phyloP scores from a whole-genome alignment of 1,139 yeast species.

The Zygosaccharomyces sapae region DNA sequence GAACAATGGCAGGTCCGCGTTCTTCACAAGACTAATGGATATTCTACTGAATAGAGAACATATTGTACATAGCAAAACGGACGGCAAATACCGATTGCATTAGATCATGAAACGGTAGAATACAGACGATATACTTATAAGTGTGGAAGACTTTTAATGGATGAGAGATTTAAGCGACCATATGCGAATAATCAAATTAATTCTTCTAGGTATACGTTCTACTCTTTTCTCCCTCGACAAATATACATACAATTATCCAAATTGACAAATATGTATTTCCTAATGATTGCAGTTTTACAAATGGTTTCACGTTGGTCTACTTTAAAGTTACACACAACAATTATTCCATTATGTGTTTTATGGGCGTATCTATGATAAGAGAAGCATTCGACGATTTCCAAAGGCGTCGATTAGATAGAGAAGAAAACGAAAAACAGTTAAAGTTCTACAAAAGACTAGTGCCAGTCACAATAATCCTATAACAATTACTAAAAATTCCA shows the following conservation, averaged over 20 bases:
- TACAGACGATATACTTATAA: slow-evolving; percentile 20
- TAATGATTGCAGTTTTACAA: slow-evolving; percentile 85
- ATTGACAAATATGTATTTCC: slow-evolving; percentile 80
- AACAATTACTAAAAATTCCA: neutral
- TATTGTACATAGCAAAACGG: slow-evolving; percentile 55
- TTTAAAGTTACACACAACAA: slow-evolving; percentile 94
- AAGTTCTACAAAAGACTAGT: slow-evolving; percentile 23
- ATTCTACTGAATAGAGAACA: slow-evolving; percentile 34
- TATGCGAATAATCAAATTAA: slow-evolving; percentile 69
- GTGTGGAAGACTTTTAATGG: slow-evolving; percentile 43
- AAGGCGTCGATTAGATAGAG: slow-evolving; percentile 79
- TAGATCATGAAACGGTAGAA: slow-evolving; percentile 36
- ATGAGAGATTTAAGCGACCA: slow-evolving; percentile 59
- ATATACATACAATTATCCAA: slow-evolving; percentile 87
- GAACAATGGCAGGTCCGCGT: slow-evolving; percentile 18
- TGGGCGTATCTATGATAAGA: slow-evolving; percentile 84
- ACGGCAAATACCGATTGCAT: slow-evolving; percentile 63
- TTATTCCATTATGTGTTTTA: slow-evolving; percentile 78
- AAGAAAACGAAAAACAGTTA: slow-evolving; percentile 66
- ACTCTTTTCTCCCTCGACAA: slow-evolving; percentile 84
- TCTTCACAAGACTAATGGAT: slow-evolving; percentile 28
- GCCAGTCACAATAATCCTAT: neutral
- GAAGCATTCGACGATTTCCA: slow-evolving; percentile 93
- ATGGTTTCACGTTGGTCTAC: slow-evolving; percentile 98
- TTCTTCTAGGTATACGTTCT: slow-evolving; percentile 79